These are phyloP conservation scores for Porpolomopsis calyptriformis DNA, from an alignment of 768 basidiomycete genomes.

Conservation along the genomic window DNA sequence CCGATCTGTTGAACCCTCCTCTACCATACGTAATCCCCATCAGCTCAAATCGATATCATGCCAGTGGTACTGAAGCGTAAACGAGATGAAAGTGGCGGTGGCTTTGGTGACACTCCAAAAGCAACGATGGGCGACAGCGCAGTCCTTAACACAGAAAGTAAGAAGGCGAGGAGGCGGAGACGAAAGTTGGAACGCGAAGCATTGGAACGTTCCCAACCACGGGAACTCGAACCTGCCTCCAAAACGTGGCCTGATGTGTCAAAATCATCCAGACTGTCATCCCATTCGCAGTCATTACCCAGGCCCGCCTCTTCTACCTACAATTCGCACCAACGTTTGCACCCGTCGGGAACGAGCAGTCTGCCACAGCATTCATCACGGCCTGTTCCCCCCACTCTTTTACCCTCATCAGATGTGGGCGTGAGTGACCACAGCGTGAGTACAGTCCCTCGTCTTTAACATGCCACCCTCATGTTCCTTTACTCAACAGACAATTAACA, in stretches of 20 bases:
- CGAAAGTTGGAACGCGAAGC: conserved; percentile 15
- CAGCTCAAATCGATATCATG: not conserved
- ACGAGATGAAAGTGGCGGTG: not conserved
- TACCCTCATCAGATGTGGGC: too few relatives aligned
- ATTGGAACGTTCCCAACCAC: conserved; percentile 24
- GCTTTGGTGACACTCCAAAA: not conserved
- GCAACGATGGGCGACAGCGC: not conserved
- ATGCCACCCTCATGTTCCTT: not conserved
- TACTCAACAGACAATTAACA: not conserved
- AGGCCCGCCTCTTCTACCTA: not conserved
- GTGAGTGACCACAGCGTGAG: too few relatives aligned
- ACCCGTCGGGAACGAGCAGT: not conserved
- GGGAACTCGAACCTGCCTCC: conserved; percentile 10
- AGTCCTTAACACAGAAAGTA: conserved; percentile 14
- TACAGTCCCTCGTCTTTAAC: not conserved
- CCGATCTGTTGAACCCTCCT: not conserved
- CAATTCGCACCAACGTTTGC: not conserved
- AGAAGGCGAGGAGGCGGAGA: conserved; percentile 33
- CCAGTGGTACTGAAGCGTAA: conserved; percentile 6
- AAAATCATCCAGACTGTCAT: not conserved
- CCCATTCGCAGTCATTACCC: not conserved
- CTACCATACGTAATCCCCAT: not conserved
- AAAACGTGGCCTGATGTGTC: too few relatives aligned
- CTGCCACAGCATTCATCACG: not conserved
- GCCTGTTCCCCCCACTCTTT: too few relatives aligned